These are phyloP conservation scores for Naegleria gruberi DNA, from an alignment of 208 protist species.

Conservation along the genomic window DNA sequence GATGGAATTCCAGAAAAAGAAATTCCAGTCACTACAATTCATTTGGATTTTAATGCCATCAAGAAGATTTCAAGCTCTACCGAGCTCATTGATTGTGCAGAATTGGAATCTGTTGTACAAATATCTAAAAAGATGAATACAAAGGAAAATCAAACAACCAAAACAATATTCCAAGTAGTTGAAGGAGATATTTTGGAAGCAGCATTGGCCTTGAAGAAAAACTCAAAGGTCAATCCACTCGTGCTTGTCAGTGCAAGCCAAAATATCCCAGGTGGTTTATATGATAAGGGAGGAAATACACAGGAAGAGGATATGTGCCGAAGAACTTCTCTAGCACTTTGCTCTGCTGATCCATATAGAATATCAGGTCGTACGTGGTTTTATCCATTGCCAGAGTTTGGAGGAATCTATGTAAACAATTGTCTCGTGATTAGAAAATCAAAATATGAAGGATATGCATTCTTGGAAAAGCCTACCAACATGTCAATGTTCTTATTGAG, in stretches of 20 bases:
- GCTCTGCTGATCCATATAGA: constrained; percentile 1
- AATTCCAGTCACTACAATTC: background rate
- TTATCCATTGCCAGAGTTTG: constrained; percentile 17
- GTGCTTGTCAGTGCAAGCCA: background rate
- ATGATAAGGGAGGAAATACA: background rate
- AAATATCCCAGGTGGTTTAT: background rate
- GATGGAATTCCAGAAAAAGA: too few species aligned
- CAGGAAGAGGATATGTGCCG: constrained; percentile 24
- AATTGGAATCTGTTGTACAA: background rate
- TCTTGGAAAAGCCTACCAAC: background rate
- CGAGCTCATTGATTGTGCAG: background rate
- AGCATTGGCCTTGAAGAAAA: background rate
- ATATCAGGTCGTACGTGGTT: background rate
- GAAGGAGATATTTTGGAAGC: background rate
- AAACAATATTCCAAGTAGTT: background rate
- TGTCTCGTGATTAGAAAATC: background rate
- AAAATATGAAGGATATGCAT: constrained; percentile 18
- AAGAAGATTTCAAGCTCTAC: background rate
- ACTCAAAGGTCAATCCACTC: background rate
- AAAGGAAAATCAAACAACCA: background rate
- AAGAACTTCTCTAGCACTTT: background rate
- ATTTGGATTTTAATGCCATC: background rate
- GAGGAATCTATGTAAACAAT: constrained; percentile 1
- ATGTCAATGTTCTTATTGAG: background rate
- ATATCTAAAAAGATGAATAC: background rate